Evolutionary conservation across 257 asterid genomes (phyloP).

Genomic region (Oldenlandia corymbosa): DNA sequence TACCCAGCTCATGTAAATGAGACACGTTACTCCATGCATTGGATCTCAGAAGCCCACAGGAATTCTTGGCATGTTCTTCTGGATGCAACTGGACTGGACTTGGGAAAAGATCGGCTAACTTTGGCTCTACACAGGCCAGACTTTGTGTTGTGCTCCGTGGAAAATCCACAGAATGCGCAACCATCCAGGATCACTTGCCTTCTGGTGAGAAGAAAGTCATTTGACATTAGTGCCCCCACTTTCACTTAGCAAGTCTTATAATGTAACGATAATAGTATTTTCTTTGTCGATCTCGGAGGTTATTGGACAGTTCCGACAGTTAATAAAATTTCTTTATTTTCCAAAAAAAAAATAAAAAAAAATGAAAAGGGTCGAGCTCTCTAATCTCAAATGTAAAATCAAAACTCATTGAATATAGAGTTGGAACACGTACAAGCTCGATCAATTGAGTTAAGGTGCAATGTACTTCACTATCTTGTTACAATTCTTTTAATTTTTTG

Average conservation of each 20-base stretch:
- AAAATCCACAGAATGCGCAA: conserved; percentile 37
- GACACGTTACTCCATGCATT: conserved; percentile 61
- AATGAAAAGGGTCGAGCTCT: too few species aligned
- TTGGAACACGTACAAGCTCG: too few species aligned
- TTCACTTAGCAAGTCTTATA: conserved; percentile 16
- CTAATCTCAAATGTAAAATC: too few species aligned
- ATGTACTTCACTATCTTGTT: too few species aligned
- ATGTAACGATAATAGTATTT: too few species aligned
- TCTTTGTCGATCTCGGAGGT: too few species aligned
- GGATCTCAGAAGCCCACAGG: conserved; percentile 82
- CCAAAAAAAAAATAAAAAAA: too few species aligned
- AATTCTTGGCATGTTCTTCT: conserved; percentile 71
- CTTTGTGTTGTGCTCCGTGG: conserved; percentile 51
- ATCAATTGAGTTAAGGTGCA: too few species aligned
- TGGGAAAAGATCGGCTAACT: conserved; percentile 40
- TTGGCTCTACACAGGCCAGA: conserved; percentile 70
- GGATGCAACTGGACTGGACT: conserved; percentile 45
- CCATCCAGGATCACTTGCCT: conserved; percentile 58
- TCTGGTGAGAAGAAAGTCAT: conserved; percentile 56
- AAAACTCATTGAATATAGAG: too few species aligned
- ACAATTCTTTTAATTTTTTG: too few species aligned
- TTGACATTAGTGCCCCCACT: conserved; percentile 34
- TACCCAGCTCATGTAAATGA: conserved; percentile 44
- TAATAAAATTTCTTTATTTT: too few species aligned
- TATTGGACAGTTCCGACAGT: too few species aligned